Evolutionary conservation across 1,284 basidiomycete genomes (phyloP).

Genomic region (Leccinum olivaceoglutinosum): DNA sequence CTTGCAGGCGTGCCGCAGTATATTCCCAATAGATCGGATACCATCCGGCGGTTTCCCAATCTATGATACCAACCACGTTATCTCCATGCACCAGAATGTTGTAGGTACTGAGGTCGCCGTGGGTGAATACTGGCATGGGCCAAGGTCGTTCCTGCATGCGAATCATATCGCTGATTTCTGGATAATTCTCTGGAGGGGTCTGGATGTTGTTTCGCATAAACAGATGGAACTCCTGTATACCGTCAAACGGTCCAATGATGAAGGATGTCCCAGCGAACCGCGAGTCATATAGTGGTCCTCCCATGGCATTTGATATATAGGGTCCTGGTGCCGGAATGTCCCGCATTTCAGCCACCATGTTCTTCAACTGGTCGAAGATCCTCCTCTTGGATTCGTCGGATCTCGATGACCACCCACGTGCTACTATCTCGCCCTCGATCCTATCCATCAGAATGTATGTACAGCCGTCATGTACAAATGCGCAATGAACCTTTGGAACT

Average conservation of each 20-base stretch:
- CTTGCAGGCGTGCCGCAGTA: background rate
- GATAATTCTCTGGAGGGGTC: background rate
- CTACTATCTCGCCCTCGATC: background rate
- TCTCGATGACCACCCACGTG: background rate
- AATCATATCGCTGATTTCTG: background rate
- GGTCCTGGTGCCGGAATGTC: background rate
- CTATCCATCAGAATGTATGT: conserved; percentile 12
- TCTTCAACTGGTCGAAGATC: conserved; percentile 1
- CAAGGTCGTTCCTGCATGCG: background rate
- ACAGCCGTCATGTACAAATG: background rate
- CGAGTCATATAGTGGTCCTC: conserved; percentile 1
- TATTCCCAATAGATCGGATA: background rate
- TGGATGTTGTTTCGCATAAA: background rate
- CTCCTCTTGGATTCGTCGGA: background rate
- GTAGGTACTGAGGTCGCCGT: background rate
- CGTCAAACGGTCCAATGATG: conserved; percentile 1
- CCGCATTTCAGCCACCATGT: conserved; percentile 7
- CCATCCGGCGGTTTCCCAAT: background rate
- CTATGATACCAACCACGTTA: background rate
- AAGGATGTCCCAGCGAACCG: background rate
- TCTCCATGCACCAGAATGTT: background rate
- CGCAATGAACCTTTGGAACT: conserved; percentile 5
- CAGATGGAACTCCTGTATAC: background rate
- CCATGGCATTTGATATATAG: background rate
- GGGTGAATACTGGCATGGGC: background rate